Base-by-base conservation (phyloP, 352 stramenopile species). In the Poterioochromonas sp. region DNA sequence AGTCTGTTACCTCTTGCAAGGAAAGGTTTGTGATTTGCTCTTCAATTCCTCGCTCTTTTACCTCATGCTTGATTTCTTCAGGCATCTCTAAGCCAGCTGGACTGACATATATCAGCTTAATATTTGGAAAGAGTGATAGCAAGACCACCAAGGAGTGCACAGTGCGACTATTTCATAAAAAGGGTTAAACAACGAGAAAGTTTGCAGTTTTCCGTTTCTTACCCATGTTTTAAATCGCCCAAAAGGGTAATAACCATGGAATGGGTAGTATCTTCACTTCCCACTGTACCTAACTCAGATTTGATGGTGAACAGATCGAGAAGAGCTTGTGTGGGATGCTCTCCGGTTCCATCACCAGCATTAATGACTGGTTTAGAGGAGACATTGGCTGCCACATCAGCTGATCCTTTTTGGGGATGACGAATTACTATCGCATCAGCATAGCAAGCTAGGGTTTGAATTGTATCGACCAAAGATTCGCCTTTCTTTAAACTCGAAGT, bases 291-390 rank as follows among this genome's bases (percentile, higher is more conserved):
- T 8, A 85, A 51, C 76, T 85, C 81, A 34, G 71, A 44, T 39
- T 91, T 90, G 79, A 98, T 97, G 44, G 94, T 98, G 86, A 97
- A 99, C 37, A 98, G 80, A 84, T 99, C 96, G 82, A 99, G 89
- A 69, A 99, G 86, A 43, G 95, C 95, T 82, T 99, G 96, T 18
- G 95, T 98, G 35, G 96, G 96, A 88, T 99, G 96, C 82, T 99
- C 95, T 70, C 94, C 95, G 8, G 95, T 87, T 40, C 96, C 96
- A 83, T 99, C 95, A 11, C 92, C 90, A 44, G 91, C 91, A 85
- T 98, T 98, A 1, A 98, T 83, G 44, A 98, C 88, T 20, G 93
- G 94, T 79, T 97, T 97, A 34, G 82, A 80, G n/a, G 85, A 93
- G 3, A 88, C 86, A 3, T 79, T 82, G 0, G 92, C 88, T 20